Conservation (phyloP, 129 eudicot genomes). For the Silybum marianum region DNA sequence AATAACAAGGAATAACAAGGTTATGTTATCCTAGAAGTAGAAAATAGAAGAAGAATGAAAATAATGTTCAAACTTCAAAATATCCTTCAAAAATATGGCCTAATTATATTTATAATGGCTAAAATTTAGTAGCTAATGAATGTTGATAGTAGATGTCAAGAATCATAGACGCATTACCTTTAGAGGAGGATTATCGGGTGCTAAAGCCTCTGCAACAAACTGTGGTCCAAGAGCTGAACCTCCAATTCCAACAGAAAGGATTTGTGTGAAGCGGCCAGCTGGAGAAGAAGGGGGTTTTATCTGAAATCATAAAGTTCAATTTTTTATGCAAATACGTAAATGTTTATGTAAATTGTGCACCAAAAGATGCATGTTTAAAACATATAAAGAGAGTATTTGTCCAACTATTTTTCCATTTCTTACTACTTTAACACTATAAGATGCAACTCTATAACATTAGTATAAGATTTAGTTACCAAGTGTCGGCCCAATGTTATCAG, state of each 20-base stretch:
- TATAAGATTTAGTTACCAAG: not conserved
- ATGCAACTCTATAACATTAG: not conserved
- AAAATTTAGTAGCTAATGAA: slow-evolving; percentile 1
- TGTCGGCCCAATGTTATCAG: not conserved
- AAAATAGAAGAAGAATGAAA: not conserved
- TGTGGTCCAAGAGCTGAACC: slow-evolving; percentile 99
- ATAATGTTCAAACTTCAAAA: not conserved
- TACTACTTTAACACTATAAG: not conserved
- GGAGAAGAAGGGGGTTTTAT: slow-evolving; percentile 69
- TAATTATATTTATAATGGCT: not conserved
- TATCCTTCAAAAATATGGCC: not conserved
- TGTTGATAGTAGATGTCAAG: not conserved
- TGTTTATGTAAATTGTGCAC: not conserved
- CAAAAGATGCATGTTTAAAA: not conserved
- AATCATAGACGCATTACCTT: slow-evolving; percentile 51
- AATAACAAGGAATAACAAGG: not conserved
- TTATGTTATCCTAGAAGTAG: not conserved
- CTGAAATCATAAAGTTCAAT: slow-evolving; percentile 48
- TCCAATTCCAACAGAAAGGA: slow-evolving; percentile 96
- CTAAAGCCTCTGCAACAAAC: slow-evolving; percentile 98
- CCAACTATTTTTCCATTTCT: not conserved
- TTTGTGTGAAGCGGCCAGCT: slow-evolving; percentile 70
- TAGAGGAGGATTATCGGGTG: slow-evolving; percentile 99
- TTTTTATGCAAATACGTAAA: not conserved
- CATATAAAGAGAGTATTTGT: not conserved